phyloP scores from a whole-genome alignment of 164 flowering plant genomes.

The Kalanchoe fedtschenkoi region DNA sequence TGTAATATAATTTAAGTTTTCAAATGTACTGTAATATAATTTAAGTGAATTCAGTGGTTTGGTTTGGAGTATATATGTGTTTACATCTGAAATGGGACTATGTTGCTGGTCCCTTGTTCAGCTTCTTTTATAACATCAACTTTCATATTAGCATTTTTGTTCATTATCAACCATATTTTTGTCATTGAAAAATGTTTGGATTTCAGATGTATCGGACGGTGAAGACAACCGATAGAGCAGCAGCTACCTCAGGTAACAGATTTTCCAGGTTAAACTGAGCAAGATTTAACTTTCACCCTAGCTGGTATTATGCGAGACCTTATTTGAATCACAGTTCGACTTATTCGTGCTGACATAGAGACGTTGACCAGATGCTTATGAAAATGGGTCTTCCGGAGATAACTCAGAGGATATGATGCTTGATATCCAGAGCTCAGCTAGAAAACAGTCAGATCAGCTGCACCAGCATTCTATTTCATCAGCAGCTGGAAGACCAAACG shows the following conservation, averaged over 20 bases:
- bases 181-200: too few species aligned
- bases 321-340: background rate
- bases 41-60: too few species aligned
- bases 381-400: constrained; percentile 79
- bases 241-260: constrained; percentile 66
- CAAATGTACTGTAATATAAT: too few species aligned
- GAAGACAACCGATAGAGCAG: constrained; percentile 87
- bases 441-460: constrained; percentile 22
- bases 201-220: constrained; percentile 93
- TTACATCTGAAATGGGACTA: too few species aligned
- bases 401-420: constrained; percentile 54
- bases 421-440: constrained; percentile 36
- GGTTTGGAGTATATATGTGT: too few species aligned
- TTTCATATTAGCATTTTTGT: too few species aligned
- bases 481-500: constrained; percentile 21
- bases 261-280: background rate
- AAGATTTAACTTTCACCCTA: background rate
- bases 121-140: too few species aligned
- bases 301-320: too few species aligned
- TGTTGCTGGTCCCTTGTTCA: too few species aligned
- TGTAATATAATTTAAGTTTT: too few species aligned
- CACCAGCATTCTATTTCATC: too few species aligned
- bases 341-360: constrained; percentile 34
- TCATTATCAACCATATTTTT: too few species aligned
- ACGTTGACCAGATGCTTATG: constrained; percentile 33